Percentiles rank a stretch among this genome's conserved stretches.
phyloP scores from a whole-genome alignment of 345 rosid species.

The Noccaea caerulescens region DNA sequence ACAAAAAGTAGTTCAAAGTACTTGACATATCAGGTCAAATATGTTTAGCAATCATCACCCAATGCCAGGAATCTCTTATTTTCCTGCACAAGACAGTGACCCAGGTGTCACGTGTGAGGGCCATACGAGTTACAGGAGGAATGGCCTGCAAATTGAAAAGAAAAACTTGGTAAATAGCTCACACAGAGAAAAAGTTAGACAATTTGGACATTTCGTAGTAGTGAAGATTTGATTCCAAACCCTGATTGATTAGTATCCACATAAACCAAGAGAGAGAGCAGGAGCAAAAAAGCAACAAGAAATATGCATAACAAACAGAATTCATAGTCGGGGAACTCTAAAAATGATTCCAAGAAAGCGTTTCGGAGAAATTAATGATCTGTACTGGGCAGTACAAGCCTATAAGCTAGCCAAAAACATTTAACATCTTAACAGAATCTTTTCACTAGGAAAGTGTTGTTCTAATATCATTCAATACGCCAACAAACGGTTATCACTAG shows the following conservation, averaged over 20 bases:
- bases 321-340: conserved; percentile 6
- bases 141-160: conserved; percentile 60
- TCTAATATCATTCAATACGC: conserved; percentile 1
- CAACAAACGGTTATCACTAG: neutral
- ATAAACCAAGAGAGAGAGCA: conserved; percentile 3
- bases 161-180: neutral
- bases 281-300: neutral
- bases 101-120: conserved; percentile 99
- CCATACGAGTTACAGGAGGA: conserved; percentile 92
- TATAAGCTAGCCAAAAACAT: conserved; percentile 16
- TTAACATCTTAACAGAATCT: conserved; percentile 2
- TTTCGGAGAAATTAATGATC: neutral
- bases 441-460: neutral
- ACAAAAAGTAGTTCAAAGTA: neutral
- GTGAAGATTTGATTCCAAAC: conserved; percentile 16
- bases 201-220: conserved; percentile 22
- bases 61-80: conserved; percentile 98
- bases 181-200: neutral
- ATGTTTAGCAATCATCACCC: conserved; percentile 63
- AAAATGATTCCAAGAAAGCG: neutral
- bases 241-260: conserved; percentile 19
- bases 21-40: conserved; percentile 36
- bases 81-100: conserved; percentile 96
- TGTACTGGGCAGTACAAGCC: neutral
- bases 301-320: neutral